Percentiles rank a stretch among this genome's conserved stretches.
Evolutionary conservation across 1,139 yeast species (phyloP).

Genomic region (Geotrichum australiense): DNA sequence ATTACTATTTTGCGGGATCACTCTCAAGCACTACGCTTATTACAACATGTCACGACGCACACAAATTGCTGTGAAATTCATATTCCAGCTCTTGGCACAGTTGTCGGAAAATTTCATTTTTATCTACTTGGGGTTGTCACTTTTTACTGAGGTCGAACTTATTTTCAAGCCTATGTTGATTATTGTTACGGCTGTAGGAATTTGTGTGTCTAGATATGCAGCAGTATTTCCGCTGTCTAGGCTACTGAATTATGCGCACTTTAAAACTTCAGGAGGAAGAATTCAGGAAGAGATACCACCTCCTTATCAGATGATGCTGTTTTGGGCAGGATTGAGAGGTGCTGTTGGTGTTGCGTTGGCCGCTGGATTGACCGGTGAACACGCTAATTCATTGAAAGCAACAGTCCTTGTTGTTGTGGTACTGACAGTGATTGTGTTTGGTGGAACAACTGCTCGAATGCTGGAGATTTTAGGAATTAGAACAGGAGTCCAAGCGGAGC

Average conservation of each 20-base stretch:
- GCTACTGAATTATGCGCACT: constrained; percentile 71
- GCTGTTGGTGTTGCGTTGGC: constrained; percentile 99
- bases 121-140: constrained; percentile 85
- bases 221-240: constrained; percentile 93
- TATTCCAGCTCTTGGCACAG: constrained; percentile 90
- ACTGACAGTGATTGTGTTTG: constrained; percentile 89
- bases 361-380: constrained; percentile 93
- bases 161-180: constrained; percentile 91
- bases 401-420: constrained; percentile 96
- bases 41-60: constrained; percentile 96
- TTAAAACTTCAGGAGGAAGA: constrained; percentile 37
- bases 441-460: constrained; percentile 99
- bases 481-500: constrained; percentile 81
- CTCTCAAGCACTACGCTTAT: constrained; percentile 93
- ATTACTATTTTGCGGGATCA: constrained; percentile 88
- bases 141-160: constrained; percentile 91
- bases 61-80: constrained; percentile 91
- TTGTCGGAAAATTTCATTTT: constrained; percentile 94
- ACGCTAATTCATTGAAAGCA: constrained; percentile 81
- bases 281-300: constrained; percentile 85
- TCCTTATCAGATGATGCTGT: constrained; percentile 96
- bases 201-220: constrained; percentile 94
- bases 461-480: constrained; percentile 87
- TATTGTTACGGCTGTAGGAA: constrained; percentile 80
- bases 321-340: constrained; percentile 99